Percentiles rank a stretch among this genome's conserved stretches.
phyloP scores from a whole-genome alignment of 192 early-diverging fungal species.

The Coemansia sp. region DNA sequence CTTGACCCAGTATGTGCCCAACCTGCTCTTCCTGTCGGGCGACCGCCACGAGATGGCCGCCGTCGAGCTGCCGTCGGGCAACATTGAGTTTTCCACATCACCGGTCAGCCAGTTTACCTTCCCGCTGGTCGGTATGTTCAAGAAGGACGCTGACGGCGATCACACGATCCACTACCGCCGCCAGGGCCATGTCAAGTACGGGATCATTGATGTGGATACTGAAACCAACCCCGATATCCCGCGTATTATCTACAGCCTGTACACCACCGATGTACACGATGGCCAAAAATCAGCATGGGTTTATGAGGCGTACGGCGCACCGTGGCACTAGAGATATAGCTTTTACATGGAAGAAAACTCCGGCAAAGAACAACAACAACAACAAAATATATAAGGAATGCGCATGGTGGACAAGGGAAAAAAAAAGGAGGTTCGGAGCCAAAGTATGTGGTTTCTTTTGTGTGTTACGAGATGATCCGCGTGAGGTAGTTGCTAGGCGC shows the following conservation, averaged over 20 bases:
- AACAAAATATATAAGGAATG: not conserved
- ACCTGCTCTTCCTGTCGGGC: slow-evolving; percentile 45
- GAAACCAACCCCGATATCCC: slow-evolving; percentile 22
- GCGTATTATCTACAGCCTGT: slow-evolving; percentile 38
- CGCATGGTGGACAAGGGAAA: not conserved
- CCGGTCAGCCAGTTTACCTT: slow-evolving; percentile 49
- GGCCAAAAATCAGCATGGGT: slow-evolving; percentile 27
- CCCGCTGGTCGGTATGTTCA: slow-evolving; percentile 35
- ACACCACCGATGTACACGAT: slow-evolving; percentile 32
- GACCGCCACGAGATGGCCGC: slow-evolving; percentile 52
- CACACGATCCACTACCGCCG: slow-evolving; percentile 35
- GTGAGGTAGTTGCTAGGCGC: slow-evolving; percentile 81
- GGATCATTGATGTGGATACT: slow-evolving; percentile 48
- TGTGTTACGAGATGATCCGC: slow-evolving; percentile 22
- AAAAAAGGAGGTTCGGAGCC: not conserved
- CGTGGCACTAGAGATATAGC: slow-evolving; percentile 17
- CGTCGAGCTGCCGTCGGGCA: slow-evolving; percentile 32
- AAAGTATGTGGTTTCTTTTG: not conserved
- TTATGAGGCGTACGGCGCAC: slow-evolving; percentile 28
- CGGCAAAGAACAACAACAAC: not conserved
- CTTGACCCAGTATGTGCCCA: slow-evolving; percentile 29
- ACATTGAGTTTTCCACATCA: slow-evolving; percentile 48
- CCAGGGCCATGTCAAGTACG: slow-evolving; percentile 47
- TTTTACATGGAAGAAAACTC: not conserved
- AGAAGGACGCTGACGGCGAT: slow-evolving; percentile 23